Base-by-base conservation (phyloP, 2,329 filamentous ascomycete genomes). In the Graphilbum sp. region DNA sequence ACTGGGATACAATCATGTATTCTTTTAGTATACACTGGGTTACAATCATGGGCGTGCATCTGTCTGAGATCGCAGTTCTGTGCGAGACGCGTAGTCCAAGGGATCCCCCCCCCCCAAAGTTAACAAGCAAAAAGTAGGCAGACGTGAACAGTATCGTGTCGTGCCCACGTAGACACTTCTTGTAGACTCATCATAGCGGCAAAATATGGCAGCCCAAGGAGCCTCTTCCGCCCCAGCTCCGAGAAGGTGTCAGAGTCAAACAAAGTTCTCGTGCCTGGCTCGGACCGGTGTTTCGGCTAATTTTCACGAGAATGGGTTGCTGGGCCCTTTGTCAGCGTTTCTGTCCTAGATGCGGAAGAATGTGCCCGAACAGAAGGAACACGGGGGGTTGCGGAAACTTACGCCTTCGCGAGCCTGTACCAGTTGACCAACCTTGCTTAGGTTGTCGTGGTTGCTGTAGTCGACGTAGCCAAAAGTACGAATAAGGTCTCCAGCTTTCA, bases 331-430 rank as follows among this genome's bases (percentile, higher is more conserved):
- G 27, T 35, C 16, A 27, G 23, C 19, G 21, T 35, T 29, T 29
- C 10, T 29, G 10, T 12, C 15, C 4, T 29, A 12, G 27, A 13
- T 8, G 12, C 15, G 10, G 4, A 30, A 34, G 15, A 36, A 41
- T 30, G 11, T 17, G 15, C 15, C 44, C 56, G 50, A 56, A 52
- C 27, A 39, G 38, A 23, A 19, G 16, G 32, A 33, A 18, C 31
- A 16, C 21, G 17, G n/a, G n/a, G 25, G 30, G n/a, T 16, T 33
- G 5, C 35, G 11, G 12, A 32, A 39, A 43, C 81, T 64, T 69
- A 92, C 87, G 46, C 79, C 84, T 66, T 94, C 83, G 50, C 85
- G 94, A 46, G 80, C 80, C 52, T 87, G 79, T 1, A 98, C 88
- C 41, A 80, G 79, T 53, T 94, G 81, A n/a, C 78, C 84, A 17